These are phyloP conservation scores for Suaeda aralocaspica DNA, from an alignment of 148 eudicot species.

Conservation along the genomic window DNA sequence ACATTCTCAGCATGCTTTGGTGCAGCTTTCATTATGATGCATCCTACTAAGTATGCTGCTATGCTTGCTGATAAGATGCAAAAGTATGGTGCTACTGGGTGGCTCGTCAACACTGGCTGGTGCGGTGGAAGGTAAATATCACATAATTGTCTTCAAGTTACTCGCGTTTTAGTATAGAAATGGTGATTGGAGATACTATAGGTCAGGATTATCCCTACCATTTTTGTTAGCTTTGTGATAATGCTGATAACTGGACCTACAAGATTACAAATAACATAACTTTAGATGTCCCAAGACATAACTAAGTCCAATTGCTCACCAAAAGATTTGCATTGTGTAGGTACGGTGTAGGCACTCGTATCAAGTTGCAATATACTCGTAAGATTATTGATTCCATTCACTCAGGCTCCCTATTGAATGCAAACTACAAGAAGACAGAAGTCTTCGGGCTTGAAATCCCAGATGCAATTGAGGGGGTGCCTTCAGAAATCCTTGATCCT, in stretches of 20 bases:
- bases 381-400: slow-evolving; percentile 76
- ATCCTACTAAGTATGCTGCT: slow-evolving; percentile 75
- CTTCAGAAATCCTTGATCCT: slow-evolving; percentile 75
- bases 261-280: no score
- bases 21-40: slow-evolving; percentile 81
- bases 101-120: slow-evolving; percentile 93
- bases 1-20: slow-evolving; percentile 88
- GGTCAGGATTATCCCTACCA: background rate
- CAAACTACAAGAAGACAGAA: slow-evolving; percentile 50
- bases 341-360: slow-evolving; percentile 76
- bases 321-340: slow-evolving; percentile 24
- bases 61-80: slow-evolving; percentile 85
- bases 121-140: slow-evolving; percentile 65
- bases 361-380: slow-evolving; percentile 67
- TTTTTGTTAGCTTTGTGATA: no score
- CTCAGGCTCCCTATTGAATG: slow-evolving; percentile 50
- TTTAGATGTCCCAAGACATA: no score
- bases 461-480: slow-evolving; percentile 58
- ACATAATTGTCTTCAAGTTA: background rate
- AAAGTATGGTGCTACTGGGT: slow-evolving; percentile 64
- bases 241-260: no score
- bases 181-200: background rate
- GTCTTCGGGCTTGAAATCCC: slow-evolving; percentile 86
- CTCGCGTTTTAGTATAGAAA: background rate
- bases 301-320: no score